Base-by-base conservation (phyloP, 148 eudicot genomes). In the Pharnaceum exiguum region DNA sequence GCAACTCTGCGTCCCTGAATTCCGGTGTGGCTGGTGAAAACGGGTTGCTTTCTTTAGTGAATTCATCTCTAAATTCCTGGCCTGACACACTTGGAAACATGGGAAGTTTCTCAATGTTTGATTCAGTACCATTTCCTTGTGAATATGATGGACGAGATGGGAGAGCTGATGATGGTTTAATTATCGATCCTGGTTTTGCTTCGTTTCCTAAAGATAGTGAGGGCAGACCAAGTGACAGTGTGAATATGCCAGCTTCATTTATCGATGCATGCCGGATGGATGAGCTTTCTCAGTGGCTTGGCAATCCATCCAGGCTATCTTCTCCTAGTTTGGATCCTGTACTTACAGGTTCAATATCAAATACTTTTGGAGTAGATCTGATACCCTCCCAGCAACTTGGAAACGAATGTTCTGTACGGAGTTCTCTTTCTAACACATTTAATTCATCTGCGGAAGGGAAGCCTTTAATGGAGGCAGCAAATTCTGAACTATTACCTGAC, bases 11-110 rank as follows among this genome's bases (percentile, higher is more conserved):
- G 25, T 75, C 75, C 35, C 71, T 81, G 38, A 65, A 53, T 48
- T 42, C 43, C 13, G 81, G 72, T 19, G 36, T 8, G 16, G 26
- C 24, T 55, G 64, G 51, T 56, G 60, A 27, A 4, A 59, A 57
- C 36, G 76, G 62, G n/a, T 58, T 64, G 59, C 66, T 72, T 63
- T 59, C 59, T 53, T 51, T 80, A 10, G 44, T 58, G n/a, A 40
- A 65, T 43, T 71, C 88, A 54, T 58, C 77, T 25, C 75, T 52
- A 36, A 59, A 65, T 68, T 56, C 60, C 21, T 75, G 68, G 62
- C 17, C 16, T 39, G 46, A 55, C 15, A 24, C 25, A 22, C 13
- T 32, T 55, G 52, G 38, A 43, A 48, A 44, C 45, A 19, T 46
- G 23, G 62, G 32, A 46, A 15, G 8, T 62, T 37, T 36, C 38